phyloP scores from a whole-genome alignment of 768 basidiomycete genomes.

The Obba rivulosa region DNA sequence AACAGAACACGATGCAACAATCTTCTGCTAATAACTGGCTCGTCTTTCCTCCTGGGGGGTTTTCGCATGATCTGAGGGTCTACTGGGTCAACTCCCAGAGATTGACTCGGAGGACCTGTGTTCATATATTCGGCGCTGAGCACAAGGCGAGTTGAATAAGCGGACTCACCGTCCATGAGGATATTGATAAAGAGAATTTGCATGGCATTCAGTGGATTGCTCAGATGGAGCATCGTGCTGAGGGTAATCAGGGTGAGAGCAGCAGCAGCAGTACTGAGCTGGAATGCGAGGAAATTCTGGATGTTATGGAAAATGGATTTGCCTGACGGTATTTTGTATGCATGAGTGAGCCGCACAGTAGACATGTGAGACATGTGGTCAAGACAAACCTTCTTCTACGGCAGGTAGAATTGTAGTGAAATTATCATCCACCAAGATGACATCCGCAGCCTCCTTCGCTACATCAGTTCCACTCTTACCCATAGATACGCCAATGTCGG shows the following conservation, averaged over 20 bases:
- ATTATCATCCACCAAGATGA: constrained; percentile 96
- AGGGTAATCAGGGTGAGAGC: constrained; percentile 93
- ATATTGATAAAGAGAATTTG: constrained; percentile 99
- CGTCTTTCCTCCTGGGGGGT: constrained; percentile 90
- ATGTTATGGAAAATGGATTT: constrained; percentile 99
- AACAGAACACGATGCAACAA: constrained; percentile 83
- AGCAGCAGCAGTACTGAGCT: constrained; percentile 95
- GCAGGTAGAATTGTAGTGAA: constrained; percentile 93
- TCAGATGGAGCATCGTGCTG: constrained; percentile 83
- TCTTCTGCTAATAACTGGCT: constrained; percentile 74
- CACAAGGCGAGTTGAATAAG: background rate
- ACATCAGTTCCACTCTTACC: constrained; percentile 98
- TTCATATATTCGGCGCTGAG: background rate
- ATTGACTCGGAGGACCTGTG: constrained; percentile 88
- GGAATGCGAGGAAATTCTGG: constrained; percentile 96
- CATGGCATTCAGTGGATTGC: constrained; percentile 95
- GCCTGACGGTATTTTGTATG: constrained; percentile 38
- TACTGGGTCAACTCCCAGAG: constrained; percentile 94
- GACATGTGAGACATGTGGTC: background rate
- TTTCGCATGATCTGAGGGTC: constrained; percentile 89
- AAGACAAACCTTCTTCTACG: constrained; percentile 75
- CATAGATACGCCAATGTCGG: constrained; percentile 97
- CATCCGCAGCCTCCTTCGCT: constrained; percentile 96
- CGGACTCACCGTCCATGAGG: constrained; percentile 82
- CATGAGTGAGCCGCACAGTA: constrained; percentile 8